Evolutionary conservation across 2,329 filamentous ascomycete species (phyloP), one percentile per base, ranked within the genome.

Genomic region (Bipolaris gigantea): DNA sequence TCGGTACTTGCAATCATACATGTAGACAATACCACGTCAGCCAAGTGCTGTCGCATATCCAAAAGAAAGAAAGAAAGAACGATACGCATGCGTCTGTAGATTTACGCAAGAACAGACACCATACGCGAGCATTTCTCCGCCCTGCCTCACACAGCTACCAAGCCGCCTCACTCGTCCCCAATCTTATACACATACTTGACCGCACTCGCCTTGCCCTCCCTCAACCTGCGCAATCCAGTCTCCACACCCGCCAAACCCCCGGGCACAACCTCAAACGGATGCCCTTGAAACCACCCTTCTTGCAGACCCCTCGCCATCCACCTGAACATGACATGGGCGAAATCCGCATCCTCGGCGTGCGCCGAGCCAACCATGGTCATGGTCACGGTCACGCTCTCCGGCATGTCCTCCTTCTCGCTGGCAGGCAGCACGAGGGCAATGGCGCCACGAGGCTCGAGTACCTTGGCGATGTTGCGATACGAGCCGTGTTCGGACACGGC

Each of bases 121-220:
- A 30, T 4, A 30, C 10, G 4, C 4, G 13, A 5, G 5, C 2
- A 1, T 13, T 13, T 30, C 27, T 30, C 10, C 5, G 4, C 27
- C 9, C 27, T 10, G 5, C 27, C 27, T 30, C 5, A 11, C 8
- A 10, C 25, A 5, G 6, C 18, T 8, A 39, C 15, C 11, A 11
- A 9, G 23, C n/a, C 10, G 3, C 16, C 6, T 45, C n/a, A 27
- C 4, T 38, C 21, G 34, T 84, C 80, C 8, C 61, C 76, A 69
- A 85, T 79, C 57, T 75, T 76, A 63, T 84, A 83, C 0, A 89
- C 81, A 74, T 86, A 88, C 73, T 89, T 89, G 0, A 83, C 77
- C 1, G 79, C 86, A 63, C 82, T 86, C 19, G 82, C 84, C 70
- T 83, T 84, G 0, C 86, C 86, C 25, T 77, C 78, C 66, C 80